These are phyloP conservation scores for Rhizophagus clarus DNA, from an alignment of 192 early-diverging fungal species.

Conservation along the genomic window DNA sequence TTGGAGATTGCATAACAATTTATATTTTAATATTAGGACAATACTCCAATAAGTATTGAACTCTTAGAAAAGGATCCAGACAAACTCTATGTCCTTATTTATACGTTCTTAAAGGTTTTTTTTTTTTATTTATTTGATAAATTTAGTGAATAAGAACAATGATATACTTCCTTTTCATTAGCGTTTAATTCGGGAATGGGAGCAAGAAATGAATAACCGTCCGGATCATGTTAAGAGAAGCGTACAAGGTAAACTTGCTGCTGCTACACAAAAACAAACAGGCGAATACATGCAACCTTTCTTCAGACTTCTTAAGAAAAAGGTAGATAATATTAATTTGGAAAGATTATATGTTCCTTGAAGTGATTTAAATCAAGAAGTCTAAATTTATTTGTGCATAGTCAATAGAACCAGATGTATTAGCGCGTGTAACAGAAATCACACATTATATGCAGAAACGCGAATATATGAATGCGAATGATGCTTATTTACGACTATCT, in stretches of 20 bases:
- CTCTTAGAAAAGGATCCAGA: slow-evolving; percentile 81
- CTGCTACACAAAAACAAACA: slow-evolving; percentile 83
- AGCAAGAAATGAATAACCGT: slow-evolving; percentile 68
- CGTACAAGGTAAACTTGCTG: slow-evolving; percentile 76
- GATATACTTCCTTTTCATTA: slow-evolving; percentile 13
- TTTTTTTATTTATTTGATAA: not conserved
- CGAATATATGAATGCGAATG: slow-evolving; percentile 91
- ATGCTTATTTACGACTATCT: slow-evolving; percentile 89
- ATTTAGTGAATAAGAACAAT: not conserved
- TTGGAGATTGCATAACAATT: not conserved
- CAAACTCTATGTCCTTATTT: slow-evolving; percentile 69
- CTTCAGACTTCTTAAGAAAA: slow-evolving; percentile 79
- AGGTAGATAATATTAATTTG: slow-evolving; percentile 32
- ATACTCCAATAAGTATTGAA: slow-evolving; percentile 66
- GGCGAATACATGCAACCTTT: slow-evolving; percentile 91
- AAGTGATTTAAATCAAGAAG: not conserved
- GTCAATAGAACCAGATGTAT: slow-evolving; percentile 78
- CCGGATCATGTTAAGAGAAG: slow-evolving; percentile 80
- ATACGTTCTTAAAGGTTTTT: slow-evolving; percentile 75
- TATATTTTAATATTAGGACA: slow-evolving; percentile 55
- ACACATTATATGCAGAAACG: slow-evolving; percentile 78
- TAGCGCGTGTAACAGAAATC: slow-evolving; percentile 92
- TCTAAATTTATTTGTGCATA: slow-evolving; percentile 3
- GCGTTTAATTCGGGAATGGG: slow-evolving; percentile 87
- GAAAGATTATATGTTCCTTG: not conserved